A percentile compares a stretch with the other conserved stretches of the same genome.
phyloP scores from a whole-genome alignment of 306 rosid species.

The Vachellia pachyceras region DNA sequence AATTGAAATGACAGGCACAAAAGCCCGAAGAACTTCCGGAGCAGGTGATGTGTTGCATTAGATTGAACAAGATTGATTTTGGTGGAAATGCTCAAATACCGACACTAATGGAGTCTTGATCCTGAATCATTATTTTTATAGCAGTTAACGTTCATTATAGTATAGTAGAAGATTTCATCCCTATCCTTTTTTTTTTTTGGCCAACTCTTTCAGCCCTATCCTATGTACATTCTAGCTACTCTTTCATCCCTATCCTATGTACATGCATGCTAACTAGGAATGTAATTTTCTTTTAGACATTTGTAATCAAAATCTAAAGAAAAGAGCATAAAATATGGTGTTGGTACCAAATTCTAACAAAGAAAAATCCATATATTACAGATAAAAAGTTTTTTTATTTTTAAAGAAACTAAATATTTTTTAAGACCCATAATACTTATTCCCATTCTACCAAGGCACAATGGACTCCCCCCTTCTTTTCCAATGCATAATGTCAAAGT shows the following conservation, averaged over 20 bases:
- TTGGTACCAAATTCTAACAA: neutral
- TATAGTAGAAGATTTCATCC: constrained; percentile 14
- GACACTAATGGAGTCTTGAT: constrained; percentile 62
- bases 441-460: neutral
- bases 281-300: neutral
- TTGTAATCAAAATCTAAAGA: neutral
- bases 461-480: neutral
- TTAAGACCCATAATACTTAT: neutral
- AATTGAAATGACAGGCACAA: constrained; percentile 64
- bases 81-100: constrained; percentile 75
- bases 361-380: neutral
- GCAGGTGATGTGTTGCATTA: constrained; percentile 84
- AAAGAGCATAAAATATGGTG: neutral
- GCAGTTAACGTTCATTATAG: constrained; percentile 3
- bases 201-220: too few species aligned
- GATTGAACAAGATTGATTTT: constrained; percentile 88
- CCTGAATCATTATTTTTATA: constrained; percentile 41
- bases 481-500: too few species aligned
- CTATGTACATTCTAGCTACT: constrained; percentile 8
- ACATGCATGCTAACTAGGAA: constrained; percentile 3
- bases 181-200: neutral
- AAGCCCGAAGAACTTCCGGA: constrained; percentile 93
- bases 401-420: neutral
- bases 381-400: neutral
- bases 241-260: neutral